A percentile compares a stretch with the other conserved stretches of the same genome.
Evolutionary conservation across 495 filamentous ascomycete genomes (phyloP).

Genomic region (Talaromyces adpressus): DNA sequence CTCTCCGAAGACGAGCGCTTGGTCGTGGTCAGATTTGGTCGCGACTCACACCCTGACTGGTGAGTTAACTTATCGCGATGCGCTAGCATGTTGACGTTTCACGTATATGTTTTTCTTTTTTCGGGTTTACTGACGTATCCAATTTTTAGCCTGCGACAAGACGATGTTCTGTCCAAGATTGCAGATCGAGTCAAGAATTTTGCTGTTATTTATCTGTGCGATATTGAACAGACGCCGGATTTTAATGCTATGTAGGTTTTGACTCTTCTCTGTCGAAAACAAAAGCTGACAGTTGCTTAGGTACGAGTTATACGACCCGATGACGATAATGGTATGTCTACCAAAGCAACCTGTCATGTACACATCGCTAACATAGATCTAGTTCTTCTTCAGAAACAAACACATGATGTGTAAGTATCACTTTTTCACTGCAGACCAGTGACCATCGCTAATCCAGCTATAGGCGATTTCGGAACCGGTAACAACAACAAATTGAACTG

Average conservation of each 20-base stretch:
- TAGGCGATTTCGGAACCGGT: slow-evolving; percentile 85
- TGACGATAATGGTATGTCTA: slow-evolving; percentile 52
- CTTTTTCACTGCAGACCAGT: background rate
- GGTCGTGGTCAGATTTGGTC: slow-evolving; percentile 91
- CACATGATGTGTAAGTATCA: slow-evolving; percentile 73
- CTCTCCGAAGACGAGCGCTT: slow-evolving; percentile 89
- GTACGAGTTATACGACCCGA: slow-evolving; percentile 61
- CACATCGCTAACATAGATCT: background rate
- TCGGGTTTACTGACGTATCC: slow-evolving; percentile 15
- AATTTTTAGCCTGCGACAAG: slow-evolving; percentile 71
- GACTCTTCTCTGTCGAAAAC: background rate
- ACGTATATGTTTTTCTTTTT: background rate
- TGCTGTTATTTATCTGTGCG: slow-evolving; percentile 94
- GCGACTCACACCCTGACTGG: slow-evolving; percentile 64
- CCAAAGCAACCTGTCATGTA: background rate
- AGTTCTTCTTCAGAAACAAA: slow-evolving; percentile 96
- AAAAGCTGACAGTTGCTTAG: background rate
- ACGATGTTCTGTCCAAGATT: slow-evolving; percentile 82
- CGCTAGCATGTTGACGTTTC: background rate
- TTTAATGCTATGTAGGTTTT: slow-evolving; percentile 97
- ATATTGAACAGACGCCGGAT: slow-evolving; percentile 90
- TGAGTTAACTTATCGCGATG: slow-evolving; percentile 10
- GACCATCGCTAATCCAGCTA: background rate
- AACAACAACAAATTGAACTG: slow-evolving; percentile 99
- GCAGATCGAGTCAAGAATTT: slow-evolving; percentile 42